Evolutionary conservation across 805 yeast species (phyloP), one percentile per base, ranked within the genome.

Genomic region (Hanseniaspora thailandica): DNA sequence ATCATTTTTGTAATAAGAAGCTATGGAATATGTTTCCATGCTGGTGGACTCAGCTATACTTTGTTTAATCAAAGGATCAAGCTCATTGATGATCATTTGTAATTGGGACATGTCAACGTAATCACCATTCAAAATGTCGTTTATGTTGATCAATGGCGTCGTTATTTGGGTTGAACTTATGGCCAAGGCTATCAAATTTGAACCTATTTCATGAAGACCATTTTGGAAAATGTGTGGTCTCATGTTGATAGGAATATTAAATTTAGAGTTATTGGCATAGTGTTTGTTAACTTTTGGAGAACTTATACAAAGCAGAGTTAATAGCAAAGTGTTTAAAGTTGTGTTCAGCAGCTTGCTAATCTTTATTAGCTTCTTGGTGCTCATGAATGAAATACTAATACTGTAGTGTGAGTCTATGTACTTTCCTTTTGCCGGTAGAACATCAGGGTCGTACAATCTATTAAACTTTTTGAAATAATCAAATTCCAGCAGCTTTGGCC

Each of bases 221-320:
- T 13, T 25, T 15, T 44, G 8, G 23, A 41, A 34, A 2, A 51
- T n/a, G 17, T 38, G 41, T 6, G 54, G 45, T 31, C 48, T 28
- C 45, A 44, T 31, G 30, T 45, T 45, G n/a, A 44, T 45, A 2
- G 54, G 54, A 13, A 51, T 45, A n/a, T 51, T 51, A 8, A 51
- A 28, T 23, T 51, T 51, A 4, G 45, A 34, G 8, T 36, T 38
- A 13, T 28, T 44, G 4, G 38, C 31, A n/a, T 33, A 30, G 7
- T 34, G 19, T 3, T 35, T 19, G 7, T 43, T 20, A 3, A 20
- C 28, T 13, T 31, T 19, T 4, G 46, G 50, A 17, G 47, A 52
- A 7, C 44, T 33, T 7, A 45, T 33, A 15, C 39, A 31, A 6
- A 52, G 17, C 8, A 52, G 13, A 15, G 46, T 13, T 5, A 45